These are phyloP conservation scores for Mucor plumbeus DNA, from an alignment of 371 early-diverging fungal genomes.

Conservation along the genomic window DNA sequence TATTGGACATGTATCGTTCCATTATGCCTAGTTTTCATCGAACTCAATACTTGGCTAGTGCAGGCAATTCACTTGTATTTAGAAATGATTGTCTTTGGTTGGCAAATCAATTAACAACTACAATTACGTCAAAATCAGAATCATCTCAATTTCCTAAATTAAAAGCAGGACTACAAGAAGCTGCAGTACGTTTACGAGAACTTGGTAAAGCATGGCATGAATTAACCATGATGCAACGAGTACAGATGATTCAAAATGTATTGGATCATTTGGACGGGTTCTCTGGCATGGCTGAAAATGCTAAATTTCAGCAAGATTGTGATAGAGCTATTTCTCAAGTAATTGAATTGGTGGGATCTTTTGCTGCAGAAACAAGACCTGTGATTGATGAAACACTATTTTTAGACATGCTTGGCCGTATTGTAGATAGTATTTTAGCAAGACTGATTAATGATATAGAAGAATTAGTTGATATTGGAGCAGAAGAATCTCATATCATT, in stretches of 20 bases:
- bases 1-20: constrained; percentile 59
- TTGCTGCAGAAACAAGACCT: constrained; percentile 47
- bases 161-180: neutral
- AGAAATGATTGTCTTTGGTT: constrained; percentile 77
- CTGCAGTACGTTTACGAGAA: constrained; percentile 24
- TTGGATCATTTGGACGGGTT: constrained; percentile 57
- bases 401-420: constrained; percentile 45
- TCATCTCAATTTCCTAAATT: constrained; percentile 16
- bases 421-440: constrained; percentile 52
- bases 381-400: constrained; percentile 31
- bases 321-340: constrained; percentile 57
- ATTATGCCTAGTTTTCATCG: constrained; percentile 58
- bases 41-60: constrained; percentile 40
- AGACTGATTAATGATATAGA: constrained; percentile 62
- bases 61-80: constrained; percentile 66
- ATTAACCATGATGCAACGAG: constrained; percentile 37
- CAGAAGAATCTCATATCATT: constrained; percentile 69
- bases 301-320: constrained; percentile 46
- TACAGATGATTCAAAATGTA: constrained; percentile 26
- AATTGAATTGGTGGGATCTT: constrained; percentile 48
- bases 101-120: constrained; percentile 40
- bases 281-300: constrained; percentile 50
- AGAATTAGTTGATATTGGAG: constrained; percentile 68
- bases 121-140: neutral
- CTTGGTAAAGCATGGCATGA: constrained; percentile 44